Evolutionary conservation across 345 rosid genomes (phyloP).

Genomic region (Syzygium aqueum): DNA sequence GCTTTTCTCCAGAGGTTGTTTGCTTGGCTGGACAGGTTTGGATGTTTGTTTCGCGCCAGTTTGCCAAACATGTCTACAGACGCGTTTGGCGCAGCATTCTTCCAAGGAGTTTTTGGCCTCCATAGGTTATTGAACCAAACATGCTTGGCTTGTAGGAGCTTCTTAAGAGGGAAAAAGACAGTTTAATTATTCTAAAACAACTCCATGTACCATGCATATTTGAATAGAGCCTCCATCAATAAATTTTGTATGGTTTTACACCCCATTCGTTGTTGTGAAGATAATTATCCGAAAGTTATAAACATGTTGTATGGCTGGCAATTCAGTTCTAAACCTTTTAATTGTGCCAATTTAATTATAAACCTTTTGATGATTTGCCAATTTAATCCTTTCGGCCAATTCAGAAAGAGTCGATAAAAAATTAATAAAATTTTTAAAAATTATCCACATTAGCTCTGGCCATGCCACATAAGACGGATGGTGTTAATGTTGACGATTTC

Average conservation of each 20-base stretch:
- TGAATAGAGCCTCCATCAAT: too few relatives aligned
- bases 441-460: accelerated
- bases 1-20: not conserved
- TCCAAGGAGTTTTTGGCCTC: not conserved
- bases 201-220: not conserved
- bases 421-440: too few relatives aligned
- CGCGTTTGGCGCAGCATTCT: not conserved
- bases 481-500: accelerated
- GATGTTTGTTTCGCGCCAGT: not conserved
- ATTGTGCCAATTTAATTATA: too few relatives aligned
- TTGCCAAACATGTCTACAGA: not conserved
- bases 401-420: too few relatives aligned
- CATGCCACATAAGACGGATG: too few relatives aligned
- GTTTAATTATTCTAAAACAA: not conserved
- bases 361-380: not conserved
- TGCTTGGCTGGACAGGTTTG: not conserved
- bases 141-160: not conserved
- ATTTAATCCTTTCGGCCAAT: too few relatives aligned
- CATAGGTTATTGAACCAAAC: not conserved
- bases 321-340: too few relatives aligned
- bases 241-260: too few relatives aligned
- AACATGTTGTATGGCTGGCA: accelerated
- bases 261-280: too few relatives aligned
- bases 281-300: too few relatives aligned
- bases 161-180: not conserved